phyloP scores from a whole-genome alignment of 345 rosid genomes.

The Atalantia buxifolia region DNA sequence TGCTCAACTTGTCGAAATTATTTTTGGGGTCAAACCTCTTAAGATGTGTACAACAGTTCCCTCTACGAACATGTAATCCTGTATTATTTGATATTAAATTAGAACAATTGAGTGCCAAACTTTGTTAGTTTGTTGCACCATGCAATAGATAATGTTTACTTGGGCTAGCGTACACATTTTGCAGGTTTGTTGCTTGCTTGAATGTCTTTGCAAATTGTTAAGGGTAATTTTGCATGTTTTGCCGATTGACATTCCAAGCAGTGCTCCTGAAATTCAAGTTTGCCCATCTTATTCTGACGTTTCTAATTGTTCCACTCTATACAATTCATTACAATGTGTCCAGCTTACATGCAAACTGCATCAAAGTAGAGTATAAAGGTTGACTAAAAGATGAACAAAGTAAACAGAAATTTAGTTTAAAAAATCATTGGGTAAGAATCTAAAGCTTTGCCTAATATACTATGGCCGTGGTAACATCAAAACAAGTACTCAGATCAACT shows the following conservation, averaged over 20 bases:
- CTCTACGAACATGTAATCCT: not conserved
- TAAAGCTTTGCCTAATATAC: not conserved
- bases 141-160: not conserved
- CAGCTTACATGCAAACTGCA: not conserved
- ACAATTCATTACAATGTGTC: not conserved
- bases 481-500: not conserved
- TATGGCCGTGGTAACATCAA: not conserved
- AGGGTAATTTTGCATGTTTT: not conserved
- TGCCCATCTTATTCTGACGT: not conserved
- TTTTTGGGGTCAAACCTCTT: not conserved
- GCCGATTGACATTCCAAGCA: too few species aligned
- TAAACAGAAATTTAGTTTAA: not conserved
- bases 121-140: not conserved
- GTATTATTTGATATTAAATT: not conserved
- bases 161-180: not conserved
- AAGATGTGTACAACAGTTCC: not conserved
- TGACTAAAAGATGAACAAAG: not conserved
- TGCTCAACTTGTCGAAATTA: not conserved
- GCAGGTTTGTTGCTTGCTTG: too few species aligned
- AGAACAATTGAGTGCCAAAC: not conserved
- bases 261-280: not conserved
- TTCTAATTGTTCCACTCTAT: not conserved
- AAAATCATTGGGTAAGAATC: not conserved
- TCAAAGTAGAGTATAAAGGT: not conserved
- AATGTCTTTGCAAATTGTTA: not conserved